Evolutionary conservation across 805 yeast genomes (phyloP).

Genomic region (Candida vaughaniae): DNA sequence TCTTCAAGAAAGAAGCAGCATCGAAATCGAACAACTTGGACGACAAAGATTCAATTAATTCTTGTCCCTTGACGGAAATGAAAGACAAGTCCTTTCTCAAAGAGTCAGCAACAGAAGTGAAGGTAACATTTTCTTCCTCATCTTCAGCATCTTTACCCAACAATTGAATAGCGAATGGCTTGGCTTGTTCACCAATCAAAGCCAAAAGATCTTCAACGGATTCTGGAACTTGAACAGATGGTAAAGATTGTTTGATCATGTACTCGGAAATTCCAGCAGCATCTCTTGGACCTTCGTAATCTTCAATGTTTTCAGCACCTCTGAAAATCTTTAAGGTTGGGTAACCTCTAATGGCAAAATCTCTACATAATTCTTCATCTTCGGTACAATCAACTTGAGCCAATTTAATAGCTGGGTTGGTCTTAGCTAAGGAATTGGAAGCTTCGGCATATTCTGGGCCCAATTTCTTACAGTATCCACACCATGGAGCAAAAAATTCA

Average conservation of each 20-base stretch:
- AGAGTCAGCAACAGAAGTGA: slow-evolving; percentile 57
- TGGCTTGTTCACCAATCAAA: slow-evolving; percentile 46
- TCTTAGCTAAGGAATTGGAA: slow-evolving; percentile 56
- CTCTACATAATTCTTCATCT: slow-evolving; percentile 67
- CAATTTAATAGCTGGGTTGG: slow-evolving; percentile 58
- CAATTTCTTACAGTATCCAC: slow-evolving; percentile 90
- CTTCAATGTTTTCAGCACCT: slow-evolving; percentile 51
- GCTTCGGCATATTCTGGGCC: slow-evolving; percentile 82
- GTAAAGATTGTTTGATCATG: slow-evolving; percentile 80
- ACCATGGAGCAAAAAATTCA: slow-evolving; percentile 96
- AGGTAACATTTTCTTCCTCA: slow-evolving; percentile 49
- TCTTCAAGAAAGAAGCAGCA: slow-evolving; percentile 23
- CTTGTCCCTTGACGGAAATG: slow-evolving; percentile 40
- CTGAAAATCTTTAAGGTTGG: slow-evolving; percentile 81
- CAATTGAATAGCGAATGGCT: slow-evolving; percentile 59
- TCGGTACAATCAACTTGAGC: slow-evolving; percentile 88
- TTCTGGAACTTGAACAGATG: slow-evolving; percentile 53
- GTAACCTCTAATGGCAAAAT: slow-evolving; percentile 72
- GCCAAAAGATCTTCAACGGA: slow-evolving; percentile 50
- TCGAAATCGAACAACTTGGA: slow-evolving; percentile 30
- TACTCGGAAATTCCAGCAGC: slow-evolving; percentile 73
- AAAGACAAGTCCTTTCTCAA: slow-evolving; percentile 67
- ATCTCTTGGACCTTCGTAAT: slow-evolving; percentile 83
- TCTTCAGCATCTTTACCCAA: slow-evolving; percentile 28
- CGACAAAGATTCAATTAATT: slow-evolving; percentile 38